Conservation (phyloP, 129 eudicot genomes). For the Chrysanthemum lavandulifolium region DNA sequence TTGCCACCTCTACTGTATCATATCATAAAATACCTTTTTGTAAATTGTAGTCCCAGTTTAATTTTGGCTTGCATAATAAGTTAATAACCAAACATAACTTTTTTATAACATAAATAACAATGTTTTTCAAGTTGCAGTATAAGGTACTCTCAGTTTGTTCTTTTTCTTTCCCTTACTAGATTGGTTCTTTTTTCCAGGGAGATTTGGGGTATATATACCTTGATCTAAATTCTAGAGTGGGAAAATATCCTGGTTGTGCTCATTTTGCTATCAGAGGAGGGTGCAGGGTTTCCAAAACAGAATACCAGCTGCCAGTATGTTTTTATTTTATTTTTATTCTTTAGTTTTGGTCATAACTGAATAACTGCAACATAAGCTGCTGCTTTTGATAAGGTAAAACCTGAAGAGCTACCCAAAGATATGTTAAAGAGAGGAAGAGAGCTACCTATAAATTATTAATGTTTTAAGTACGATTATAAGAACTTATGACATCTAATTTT, state of each 20-base stretch:
- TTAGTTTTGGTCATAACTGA: neutral
- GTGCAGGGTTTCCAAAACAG: conserved; percentile 69
- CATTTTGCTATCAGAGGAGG: conserved; percentile 98
- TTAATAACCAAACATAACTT: neutral
- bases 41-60: neutral
- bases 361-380: conserved; percentile 2
- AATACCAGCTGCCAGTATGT: conserved; percentile 95
- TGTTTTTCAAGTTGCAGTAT: neutral
- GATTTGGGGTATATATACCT: conserved; percentile 93
- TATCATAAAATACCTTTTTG: conserved; percentile 2
- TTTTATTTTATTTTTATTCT: neutral
- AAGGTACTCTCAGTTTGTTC: neutral
- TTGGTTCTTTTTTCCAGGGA: conserved; percentile 49
- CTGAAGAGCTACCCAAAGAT: conserved; percentile 15
- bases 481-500: neutral
- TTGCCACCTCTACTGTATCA: neutral
- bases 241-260: conserved; percentile 90
- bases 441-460: neutral
- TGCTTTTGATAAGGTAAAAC: conserved; percentile 3
- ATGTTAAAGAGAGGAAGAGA: neutral
- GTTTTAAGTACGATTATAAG: neutral
- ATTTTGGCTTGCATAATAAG: too few relatives aligned
- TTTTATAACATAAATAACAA: conserved; percentile 3
- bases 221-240: conserved; percentile 79
- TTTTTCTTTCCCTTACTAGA: conserved; percentile 8